Percentiles rank a stretch among this genome's conserved stretches.
Evolutionary conservation across 2,329 filamentous ascomycete species (phyloP).

Genomic region (Diaporthe sp.): DNA sequence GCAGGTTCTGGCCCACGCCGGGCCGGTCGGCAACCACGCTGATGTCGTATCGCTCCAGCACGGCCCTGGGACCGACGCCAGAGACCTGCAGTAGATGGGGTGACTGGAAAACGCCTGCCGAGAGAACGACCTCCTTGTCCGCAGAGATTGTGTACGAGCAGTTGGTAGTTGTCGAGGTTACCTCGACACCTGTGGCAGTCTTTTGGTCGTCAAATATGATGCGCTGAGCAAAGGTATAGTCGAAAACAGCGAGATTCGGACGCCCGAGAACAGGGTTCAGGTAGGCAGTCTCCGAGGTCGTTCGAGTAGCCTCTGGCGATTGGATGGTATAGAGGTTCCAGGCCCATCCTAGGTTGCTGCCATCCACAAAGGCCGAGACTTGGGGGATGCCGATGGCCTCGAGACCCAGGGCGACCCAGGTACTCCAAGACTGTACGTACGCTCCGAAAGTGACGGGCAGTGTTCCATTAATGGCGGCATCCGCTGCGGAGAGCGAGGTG

Average conservation of each 20-base stretch:
- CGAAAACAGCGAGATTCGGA: conserved; percentile 18
- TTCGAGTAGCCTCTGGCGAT: not conserved
- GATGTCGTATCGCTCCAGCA: conserved; percentile 46
- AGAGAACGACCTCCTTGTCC: conserved; percentile 56
- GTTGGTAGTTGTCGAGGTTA: not conserved
- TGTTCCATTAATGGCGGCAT: not conserved
- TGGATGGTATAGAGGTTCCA: conserved; percentile 23
- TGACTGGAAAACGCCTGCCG: conserved; percentile 57
- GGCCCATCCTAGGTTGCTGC: conserved; percentile 7
- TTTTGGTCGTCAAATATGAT: conserved; percentile 31
- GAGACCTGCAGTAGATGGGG: conserved; percentile 54
- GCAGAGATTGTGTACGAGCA: conserved; percentile 25
- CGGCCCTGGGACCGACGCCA: conserved; percentile 15
- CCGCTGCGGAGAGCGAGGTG: not conserved
- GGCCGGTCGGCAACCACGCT: conserved; percentile 43
- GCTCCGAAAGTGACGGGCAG: conserved; percentile 12
- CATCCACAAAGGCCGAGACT: not conserved
- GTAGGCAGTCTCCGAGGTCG: conserved; percentile 20
- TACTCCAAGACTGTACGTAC: conserved; percentile 28
- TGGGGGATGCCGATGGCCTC: conserved; percentile 23
- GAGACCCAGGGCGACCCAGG: conserved; percentile 25
- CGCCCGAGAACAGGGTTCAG: not conserved
- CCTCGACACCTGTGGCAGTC: conserved; percentile 19
- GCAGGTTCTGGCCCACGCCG: conserved; percentile 44
- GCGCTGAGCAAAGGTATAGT: conserved; percentile 26